Base-by-base conservation (phyloP, 2,329 filamentous ascomycete genomes). In the Phoma sp. region DNA sequence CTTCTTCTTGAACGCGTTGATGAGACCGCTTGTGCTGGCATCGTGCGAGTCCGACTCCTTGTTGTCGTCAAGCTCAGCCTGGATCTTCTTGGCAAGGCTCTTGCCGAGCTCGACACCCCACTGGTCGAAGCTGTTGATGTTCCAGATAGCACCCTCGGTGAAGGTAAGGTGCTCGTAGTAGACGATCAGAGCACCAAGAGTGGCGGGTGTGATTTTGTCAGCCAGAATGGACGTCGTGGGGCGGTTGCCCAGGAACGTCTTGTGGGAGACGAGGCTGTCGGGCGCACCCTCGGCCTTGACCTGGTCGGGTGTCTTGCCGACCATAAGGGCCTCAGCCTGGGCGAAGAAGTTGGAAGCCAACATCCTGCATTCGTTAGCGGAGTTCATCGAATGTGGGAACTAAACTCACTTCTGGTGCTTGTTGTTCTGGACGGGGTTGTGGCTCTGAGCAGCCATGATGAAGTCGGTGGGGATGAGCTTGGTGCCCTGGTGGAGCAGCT, bases 131-230 rank as follows among this genome's bases (percentile, higher is more conserved):
- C 89, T 92, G 86, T 99, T 99, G 84, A 99, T 96, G 81, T 98
- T 96, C 95, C 95, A 99, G 75, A 99, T 84, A 47, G 93, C 94
- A 70, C 95, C 95, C 81, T 99, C 95, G 33, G 91, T 96, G 78
- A 99, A 99, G 52, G 95, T 98, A 59, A 98, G 81, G 81, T 99
- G 95, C 84, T 99, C 95, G 80, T 99, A 99, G 85, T 98, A 99
- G 64, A 92, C 94, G 69, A 99, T 99, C 69, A 99, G 81, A 3
- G 95, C 94, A 73, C 95, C 95, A 43, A 99, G 86, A 70, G 96
- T 92, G 38, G 88, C 91, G 8, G 95, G 95, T 17, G 95, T 96
- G 75, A 99, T 98, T 82, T 91, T 88, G 69, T 93, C 90, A 39
- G 94, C 91, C 19, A 99, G 84, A 72, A 99, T 96, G 67, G 90